Conservation (phyloP, 75 land plant species). For the Isoetes taiwanensis region DNA sequence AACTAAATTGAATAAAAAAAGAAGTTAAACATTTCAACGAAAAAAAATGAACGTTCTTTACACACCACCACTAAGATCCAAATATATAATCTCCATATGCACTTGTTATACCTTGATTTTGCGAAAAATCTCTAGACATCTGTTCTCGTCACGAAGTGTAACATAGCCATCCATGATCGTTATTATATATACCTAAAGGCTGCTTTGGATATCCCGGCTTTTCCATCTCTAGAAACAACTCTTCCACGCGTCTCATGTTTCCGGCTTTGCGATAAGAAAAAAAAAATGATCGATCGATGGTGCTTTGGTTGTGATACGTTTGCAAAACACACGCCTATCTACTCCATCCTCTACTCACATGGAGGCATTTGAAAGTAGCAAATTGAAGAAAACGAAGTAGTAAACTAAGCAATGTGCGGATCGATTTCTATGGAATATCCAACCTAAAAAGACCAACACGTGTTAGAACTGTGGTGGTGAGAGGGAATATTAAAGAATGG, state of each 20-base stretch:
- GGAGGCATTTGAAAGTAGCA: background rate
- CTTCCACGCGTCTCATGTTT: conserved; percentile 74
- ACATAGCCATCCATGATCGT: conserved; percentile 96
- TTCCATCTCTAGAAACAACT: conserved; percentile 77
- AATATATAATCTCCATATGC: no score
- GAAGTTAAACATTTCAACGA: background rate
- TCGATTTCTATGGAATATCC: no score
- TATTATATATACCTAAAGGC: conserved; percentile 62
- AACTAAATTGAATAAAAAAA: background rate
- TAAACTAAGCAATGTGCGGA: no score
- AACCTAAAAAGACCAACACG: no score
- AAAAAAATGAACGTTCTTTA: no score
- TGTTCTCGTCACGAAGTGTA: conserved; percentile 42
- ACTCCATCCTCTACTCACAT: background rate
- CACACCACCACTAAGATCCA: no score
- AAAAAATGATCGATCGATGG: background rate
- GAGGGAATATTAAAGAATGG: no score
- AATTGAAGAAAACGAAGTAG: background rate
- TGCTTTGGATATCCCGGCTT: conserved; percentile 67
- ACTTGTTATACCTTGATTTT: conserved; percentile 48
- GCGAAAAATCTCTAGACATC: conserved; percentile 54
- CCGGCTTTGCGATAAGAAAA: conserved; percentile 38
- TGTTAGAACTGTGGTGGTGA: no score
- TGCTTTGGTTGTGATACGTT: background rate
- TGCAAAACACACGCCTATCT: background rate